phyloP scores from a whole-genome alignment of 179 eudicot species.

The Gypsophila paniculata region DNA sequence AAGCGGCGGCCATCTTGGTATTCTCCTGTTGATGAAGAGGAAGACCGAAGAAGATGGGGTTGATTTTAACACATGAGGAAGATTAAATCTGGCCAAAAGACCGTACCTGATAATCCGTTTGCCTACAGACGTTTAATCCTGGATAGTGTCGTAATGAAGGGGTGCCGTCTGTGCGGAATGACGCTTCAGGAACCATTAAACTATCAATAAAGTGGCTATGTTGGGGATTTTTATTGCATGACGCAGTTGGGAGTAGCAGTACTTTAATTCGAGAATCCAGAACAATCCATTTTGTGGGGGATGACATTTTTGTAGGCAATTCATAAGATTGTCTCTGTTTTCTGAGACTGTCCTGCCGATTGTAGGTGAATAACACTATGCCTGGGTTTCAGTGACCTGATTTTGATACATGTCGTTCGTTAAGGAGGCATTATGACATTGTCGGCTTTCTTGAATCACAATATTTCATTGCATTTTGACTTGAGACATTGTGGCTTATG shows the following conservation, averaged over 20 bases:
- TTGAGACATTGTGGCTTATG: no score
- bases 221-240: not conserved
- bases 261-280: not conserved
- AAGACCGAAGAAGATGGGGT: slow-evolving; percentile 90
- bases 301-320: no score
- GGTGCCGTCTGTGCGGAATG: not conserved
- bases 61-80: slow-evolving; percentile 16
- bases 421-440: no score
- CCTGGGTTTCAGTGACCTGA: no score
- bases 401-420: no score
- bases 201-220: not conserved
- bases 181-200: not conserved
- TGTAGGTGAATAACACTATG: no score
- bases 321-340: no score
- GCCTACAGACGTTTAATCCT: not conserved
- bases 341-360: no score
- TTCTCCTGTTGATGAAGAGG: slow-evolving; percentile 85
- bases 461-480: no score
- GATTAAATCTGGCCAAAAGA: not conserved
- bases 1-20: slow-evolving; percentile 85
- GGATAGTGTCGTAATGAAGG: not conserved
- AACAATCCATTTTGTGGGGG: not conserved
- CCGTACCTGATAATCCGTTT: not conserved
- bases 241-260: not conserved
- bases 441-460: no score